phyloP scores from a whole-genome alignment of 139 green algal genomes.

The Tetraselmis chui region DNA sequence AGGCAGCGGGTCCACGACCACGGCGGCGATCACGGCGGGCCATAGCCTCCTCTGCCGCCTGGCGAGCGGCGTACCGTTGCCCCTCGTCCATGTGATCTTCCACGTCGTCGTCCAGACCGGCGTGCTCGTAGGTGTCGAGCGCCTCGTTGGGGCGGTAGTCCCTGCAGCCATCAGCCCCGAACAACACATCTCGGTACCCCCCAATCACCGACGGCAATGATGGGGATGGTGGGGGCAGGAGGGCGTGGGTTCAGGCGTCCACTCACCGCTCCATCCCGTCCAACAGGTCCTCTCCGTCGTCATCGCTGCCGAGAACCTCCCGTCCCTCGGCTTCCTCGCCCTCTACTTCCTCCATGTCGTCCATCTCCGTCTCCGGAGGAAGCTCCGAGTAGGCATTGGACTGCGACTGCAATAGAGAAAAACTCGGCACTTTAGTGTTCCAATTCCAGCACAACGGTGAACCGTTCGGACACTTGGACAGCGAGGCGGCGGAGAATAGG shows the following conservation, averaged over 20 bases:
- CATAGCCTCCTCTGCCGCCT: constrained; percentile 71
- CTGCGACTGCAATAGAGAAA: background rate
- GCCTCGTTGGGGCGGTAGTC: constrained; percentile 85
- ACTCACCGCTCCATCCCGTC: constrained; percentile 72
- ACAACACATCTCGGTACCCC: too few species aligned
- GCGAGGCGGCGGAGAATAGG: too few species aligned
- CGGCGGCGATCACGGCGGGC: constrained; percentile 45
- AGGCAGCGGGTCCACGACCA: constrained; percentile 41
- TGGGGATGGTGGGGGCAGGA: background rate
- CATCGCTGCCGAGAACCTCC: constrained; percentile 21
- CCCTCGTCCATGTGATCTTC: constrained; percentile 57
- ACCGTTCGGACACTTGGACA: too few species aligned
- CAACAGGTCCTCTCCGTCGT: constrained; percentile 86
- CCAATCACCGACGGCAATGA: too few species aligned
- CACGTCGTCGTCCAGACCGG: constrained; percentile 70
- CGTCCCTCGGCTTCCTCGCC: background rate
- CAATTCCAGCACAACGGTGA: too few species aligned
- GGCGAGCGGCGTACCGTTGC: constrained; percentile 37
- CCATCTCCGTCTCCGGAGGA: background rate
- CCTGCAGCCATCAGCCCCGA: too few species aligned
- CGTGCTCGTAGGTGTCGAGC: constrained; percentile 83
- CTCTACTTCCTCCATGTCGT: background rate
- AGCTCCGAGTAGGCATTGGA: background rate
- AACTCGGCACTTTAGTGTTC: too few species aligned
- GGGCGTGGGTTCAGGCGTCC: background rate